Evolutionary conservation across 805 yeast species (phyloP).

Genomic region (Isabelozyma heimii): DNA sequence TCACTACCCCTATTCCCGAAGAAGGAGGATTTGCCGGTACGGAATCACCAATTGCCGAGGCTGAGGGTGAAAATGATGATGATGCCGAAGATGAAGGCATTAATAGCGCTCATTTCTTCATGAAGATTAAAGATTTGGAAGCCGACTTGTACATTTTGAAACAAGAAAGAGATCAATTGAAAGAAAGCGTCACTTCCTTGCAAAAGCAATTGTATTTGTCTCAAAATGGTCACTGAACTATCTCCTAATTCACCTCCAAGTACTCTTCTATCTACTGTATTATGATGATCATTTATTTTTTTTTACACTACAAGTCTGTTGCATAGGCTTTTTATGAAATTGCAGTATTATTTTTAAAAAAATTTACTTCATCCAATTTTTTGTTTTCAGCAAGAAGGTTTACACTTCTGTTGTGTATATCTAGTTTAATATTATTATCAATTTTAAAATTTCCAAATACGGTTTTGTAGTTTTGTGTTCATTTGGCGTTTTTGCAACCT

Average conservation of each 20-base stretch:
- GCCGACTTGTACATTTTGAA: slow-evolving; percentile 79
- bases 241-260: neutral
- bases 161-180: slow-evolving; percentile 81
- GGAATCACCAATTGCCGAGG: slow-evolving; percentile 14
- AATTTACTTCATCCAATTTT: no score
- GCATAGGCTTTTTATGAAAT: no score
- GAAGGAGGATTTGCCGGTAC: neutral
- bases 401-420: no score
- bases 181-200: slow-evolving; percentile 54
- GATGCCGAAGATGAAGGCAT: slow-evolving; percentile 26
- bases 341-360: no score
- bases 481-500: neutral
- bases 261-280: no score
- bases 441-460: no score
- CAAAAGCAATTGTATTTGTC: slow-evolving; percentile 53
- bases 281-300: no score
- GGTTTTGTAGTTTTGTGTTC: no score
- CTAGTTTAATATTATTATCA: no score
- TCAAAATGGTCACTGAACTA: slow-evolving; percentile 3
- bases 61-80: slow-evolving; percentile 7
- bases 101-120: slow-evolving; percentile 57
- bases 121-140: slow-evolving; percentile 77
- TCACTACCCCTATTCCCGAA: slow-evolving; percentile 21
- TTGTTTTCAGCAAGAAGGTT: no score
- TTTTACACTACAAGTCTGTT: no score